Base-by-base conservation (phyloP, 768 basidiomycete species). In the Lepiota subincarnata region DNA sequence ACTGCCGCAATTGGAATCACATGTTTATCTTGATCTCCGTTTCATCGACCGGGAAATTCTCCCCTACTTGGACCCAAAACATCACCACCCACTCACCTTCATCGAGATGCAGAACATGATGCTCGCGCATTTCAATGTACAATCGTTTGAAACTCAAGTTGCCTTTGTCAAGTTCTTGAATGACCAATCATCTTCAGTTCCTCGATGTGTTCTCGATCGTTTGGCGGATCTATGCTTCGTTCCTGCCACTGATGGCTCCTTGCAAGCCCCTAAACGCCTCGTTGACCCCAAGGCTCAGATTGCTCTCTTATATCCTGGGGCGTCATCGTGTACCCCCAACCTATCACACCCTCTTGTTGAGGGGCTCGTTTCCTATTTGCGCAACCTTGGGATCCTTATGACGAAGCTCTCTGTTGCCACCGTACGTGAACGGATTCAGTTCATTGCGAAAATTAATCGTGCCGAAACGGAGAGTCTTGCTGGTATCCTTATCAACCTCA, bases 391-490 rank as follows among this genome's bases (percentile, higher is more conserved):
- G 8, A 53, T 78, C 10, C 53, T 76, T 47, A 58, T 68, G 41
- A 49, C 48, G 1, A 42, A 48, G 0, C 62, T 79, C 8, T 70
- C 71, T 0, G 13, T 60, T 0, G 60, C 62, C 4, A 64, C 73
- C 1, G 60, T 72, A 3, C 51, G 53, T n/a, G 76, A 78, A 20
- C 68, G 70, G 0, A 71, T 75, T 26, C 50, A 58, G 6, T 63
- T 61, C 49, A 70, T 76, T 38, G 64, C 71, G 0, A 53, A 59
- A 1, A 26, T 26, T 24, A 8, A 37, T 24, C 28, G 43, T 13
- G 14, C n/a, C 6, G 16, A 38, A 14, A 35, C 44, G 13, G 52
- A 53, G 22, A 10, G n/a, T 7, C 43, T 53, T 7, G 52, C 52
- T 19, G 16, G 43, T 16, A 24, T n/a, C 18, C 44, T 53, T 14